Evolutionary conservation across 176 grass and related monocot species (phyloP).

Genomic region (Rhynchospora tenuis): DNA sequence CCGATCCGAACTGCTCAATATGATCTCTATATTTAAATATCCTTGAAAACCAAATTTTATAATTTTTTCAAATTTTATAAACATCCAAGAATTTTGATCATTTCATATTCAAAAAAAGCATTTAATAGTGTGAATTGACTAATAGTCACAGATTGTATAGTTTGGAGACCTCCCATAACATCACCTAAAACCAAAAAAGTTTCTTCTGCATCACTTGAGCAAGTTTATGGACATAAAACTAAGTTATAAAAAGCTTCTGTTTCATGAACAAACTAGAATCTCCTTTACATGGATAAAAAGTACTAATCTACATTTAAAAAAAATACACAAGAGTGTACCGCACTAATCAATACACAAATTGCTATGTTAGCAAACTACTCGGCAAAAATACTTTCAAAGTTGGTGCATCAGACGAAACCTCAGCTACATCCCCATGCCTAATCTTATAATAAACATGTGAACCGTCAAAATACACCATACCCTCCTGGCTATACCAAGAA

Average conservation of each 20-base stretch:
- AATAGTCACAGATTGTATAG: no score
- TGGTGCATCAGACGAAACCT: conserved; percentile 62
- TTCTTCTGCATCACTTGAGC: neutral
- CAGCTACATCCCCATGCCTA: conserved; percentile 66
- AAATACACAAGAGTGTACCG: neutral
- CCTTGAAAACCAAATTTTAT: no score
- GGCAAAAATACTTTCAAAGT: conserved; percentile 75
- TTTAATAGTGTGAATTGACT: no score
- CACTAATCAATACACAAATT: neutral
- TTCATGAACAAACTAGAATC: neutral
- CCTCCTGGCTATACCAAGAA: conserved; percentile 74
- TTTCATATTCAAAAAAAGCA: no score
- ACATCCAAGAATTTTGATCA: no score
- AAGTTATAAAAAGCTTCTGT: neutral
- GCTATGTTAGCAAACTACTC: conserved; percentile 28
- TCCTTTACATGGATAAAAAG: neutral
- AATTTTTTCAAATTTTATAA: no score
- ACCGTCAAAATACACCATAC: conserved; percentile 75
- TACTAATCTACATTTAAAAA: neutral
- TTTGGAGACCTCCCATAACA: no score
- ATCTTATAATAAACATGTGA: conserved; percentile 63
- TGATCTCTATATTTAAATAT: no score
- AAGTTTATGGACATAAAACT: neutral
- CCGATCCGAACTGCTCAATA: no score
- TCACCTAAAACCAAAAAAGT: no score